Evolutionary conservation across 148 eudicot genomes (phyloP), one percentile per base, ranked within the genome.

Genomic region (Silene conica): DNA sequence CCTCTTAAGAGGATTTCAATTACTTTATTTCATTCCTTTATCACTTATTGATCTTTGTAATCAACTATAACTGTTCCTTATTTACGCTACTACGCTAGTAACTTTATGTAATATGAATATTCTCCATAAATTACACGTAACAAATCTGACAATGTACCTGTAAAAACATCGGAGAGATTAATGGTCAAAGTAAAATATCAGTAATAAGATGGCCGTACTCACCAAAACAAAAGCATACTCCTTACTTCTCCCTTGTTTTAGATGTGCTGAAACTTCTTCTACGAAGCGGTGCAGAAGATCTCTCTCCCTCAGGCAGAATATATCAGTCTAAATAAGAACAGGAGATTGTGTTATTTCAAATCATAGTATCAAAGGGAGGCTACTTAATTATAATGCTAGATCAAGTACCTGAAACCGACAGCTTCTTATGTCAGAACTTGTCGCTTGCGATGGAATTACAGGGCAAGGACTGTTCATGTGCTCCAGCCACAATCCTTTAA

Each of bases 271-370:
- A 73, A 95, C 87, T 80, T 95, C 96, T 21, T 72, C 80, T 63
- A 86, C 93, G 73, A 95, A 90, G 61, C 87, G 94, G 57, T 73
- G 59, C 62, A 95, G 85, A 19, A 95, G 80, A 80, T 95, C 97
- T 82, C 96, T 84, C 81, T 95, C 99, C 83, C 99, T 84, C 77
- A 95, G 73, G 87, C 87, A 86, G 70, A 92, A 89, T 26, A 95
- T 78, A 74, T 94, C 98, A 73, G 88, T 83, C 98, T 94, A 88
- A 19, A 41, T 31, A 46, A 69, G 6, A 70, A 71, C 61, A 63
- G 23, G 3, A 72, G 66, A 14, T 12, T 12, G n/a, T 62, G 43
- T 74, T 41, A 72, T 3, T 75, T 8, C 67, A 72, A 26, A 28
- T 59, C 1, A 43, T 20, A 38, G 7, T 23, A 62, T 52, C 23